phyloP scores from a whole-genome alignment of 805 yeast genomes.

The Yarrowia sp. region DNA sequence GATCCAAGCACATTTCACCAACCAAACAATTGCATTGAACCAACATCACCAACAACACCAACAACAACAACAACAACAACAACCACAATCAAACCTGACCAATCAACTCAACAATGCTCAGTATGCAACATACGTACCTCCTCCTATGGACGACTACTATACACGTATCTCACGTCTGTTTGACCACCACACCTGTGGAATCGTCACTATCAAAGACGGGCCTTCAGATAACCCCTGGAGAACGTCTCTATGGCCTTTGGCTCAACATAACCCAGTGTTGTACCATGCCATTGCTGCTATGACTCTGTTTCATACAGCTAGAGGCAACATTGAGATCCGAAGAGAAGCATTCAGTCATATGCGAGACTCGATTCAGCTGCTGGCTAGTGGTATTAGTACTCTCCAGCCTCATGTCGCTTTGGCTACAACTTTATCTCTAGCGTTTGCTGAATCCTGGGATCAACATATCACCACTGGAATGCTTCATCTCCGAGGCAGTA shows the following conservation, averaged over 20 bases:
- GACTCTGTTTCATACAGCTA: constrained; percentile 60
- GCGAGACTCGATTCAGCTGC: constrained; percentile 57
- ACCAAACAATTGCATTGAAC: too few species aligned
- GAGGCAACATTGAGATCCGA: constrained; percentile 47
- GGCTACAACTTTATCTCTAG: constrained; percentile 61
- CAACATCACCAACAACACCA: too few species aligned
- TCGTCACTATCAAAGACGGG: constrained; percentile 64
- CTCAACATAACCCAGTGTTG: constrained; percentile 54
- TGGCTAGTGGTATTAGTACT: constrained; percentile 54
- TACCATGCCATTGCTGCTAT: constrained; percentile 64
- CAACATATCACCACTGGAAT: constrained; percentile 65
- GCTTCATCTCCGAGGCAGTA: constrained; percentile 66
- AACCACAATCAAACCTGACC: too few species aligned
- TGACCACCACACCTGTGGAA: constrained; percentile 48
- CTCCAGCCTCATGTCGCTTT: constrained; percentile 65
- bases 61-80: too few species aligned
- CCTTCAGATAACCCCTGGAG: constrained; percentile 72
- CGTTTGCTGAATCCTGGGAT: constrained; percentile 69
- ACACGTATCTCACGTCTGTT: constrained; percentile 38
- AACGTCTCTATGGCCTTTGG: constrained; percentile 54
- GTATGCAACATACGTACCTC: background rate
- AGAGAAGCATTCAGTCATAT: constrained; percentile 55
- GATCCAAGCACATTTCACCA: too few species aligned
- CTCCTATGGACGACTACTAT: constrained; percentile 28
- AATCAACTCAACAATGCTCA: background rate